Evolutionary conservation across 2,329 filamentous ascomycete genomes (phyloP), one percentile per base, ranked within the genome.

Genomic region (Niveomyces coronatus): DNA sequence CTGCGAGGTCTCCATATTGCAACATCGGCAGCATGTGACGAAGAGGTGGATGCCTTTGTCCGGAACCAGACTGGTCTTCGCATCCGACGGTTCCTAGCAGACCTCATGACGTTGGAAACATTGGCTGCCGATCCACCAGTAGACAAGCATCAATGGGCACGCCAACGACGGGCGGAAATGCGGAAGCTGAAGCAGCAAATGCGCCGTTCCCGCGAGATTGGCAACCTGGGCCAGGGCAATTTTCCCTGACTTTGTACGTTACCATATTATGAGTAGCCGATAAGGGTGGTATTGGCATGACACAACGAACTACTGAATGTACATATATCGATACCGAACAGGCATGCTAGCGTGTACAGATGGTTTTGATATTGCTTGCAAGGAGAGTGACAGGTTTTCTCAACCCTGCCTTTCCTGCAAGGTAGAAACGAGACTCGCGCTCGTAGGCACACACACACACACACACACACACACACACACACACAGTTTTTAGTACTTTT

Each of bases 1-100:
- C 61, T 76, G 34, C 61, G 64, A 35, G 74, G 73, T 0, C 54
- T 78, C 9, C 68, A 70, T 42, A 64, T 76, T 27, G 71, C 71
- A 5, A 64, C 70, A 20, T 68, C 67, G 5, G 74, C 73, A 9
- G 72, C 72, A 4, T 74, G 71, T 35, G 67, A 76, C 39, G 64
- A 71, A 39, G 56, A 64, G 24, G 62, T 75, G 3, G 71, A 77
- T 48, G 61, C 61, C 0, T 67, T 67, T 51, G 67, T 78, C 38
- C 57, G 63, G 19, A 55, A 65, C 16, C 63, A 64, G 43, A 75
- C 70, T 1, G 74, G 74, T 0, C 49, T 73, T 17, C 58, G 68
- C 11, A 63, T 76, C 31, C 63, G 74, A 23, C 64, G 64, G 6
- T 74, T 77, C 43, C 51, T 78, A 13, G 70, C 69, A 4, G 71